Conservation (phyloP, 768 basidiomycete species). For the Podaxis sp. region DNA sequence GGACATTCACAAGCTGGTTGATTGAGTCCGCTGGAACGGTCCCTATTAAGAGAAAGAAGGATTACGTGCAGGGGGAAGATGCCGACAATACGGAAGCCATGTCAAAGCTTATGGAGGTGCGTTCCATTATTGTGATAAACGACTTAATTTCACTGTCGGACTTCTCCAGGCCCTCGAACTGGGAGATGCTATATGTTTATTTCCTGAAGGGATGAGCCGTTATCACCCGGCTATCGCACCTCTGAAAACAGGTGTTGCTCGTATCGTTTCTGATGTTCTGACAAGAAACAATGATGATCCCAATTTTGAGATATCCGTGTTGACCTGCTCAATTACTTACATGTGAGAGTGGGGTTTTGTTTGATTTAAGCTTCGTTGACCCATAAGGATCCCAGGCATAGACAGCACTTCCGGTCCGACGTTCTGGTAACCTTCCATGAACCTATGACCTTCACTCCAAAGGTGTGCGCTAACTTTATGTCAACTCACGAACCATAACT, state of each 20-base stretch:
- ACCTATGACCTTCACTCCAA: constrained; percentile 63
- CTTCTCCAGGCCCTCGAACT: constrained; percentile 60
- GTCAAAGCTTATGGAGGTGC: constrained; percentile 65
- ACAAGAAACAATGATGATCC: constrained; percentile 65
- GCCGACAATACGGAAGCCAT: constrained; percentile 71
- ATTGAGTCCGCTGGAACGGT: constrained; percentile 88
- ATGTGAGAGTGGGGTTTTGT: constrained; percentile 43
- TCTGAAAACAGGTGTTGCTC: constrained; percentile 84
- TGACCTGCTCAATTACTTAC: constrained; percentile 81
- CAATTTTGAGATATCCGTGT: constrained; percentile 68
- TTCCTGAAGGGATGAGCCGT: constrained; percentile 84
- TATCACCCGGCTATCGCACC: constrained; percentile 88
- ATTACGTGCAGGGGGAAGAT: constrained; percentile 45
- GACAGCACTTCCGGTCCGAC: constrained; percentile 85
- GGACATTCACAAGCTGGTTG: constrained; percentile 87
- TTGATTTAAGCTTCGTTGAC: constrained; percentile 4
- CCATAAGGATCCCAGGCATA: constrained; percentile 49
- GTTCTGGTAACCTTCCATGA: constrained; percentile 81
- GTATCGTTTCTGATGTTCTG: constrained; percentile 77
- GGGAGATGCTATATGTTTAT: constrained; percentile 80
- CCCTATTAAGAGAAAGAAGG: constrained; percentile 76
- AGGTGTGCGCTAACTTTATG: constrained; percentile 35
- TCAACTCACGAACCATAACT: neutral
- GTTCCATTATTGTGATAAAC: constrained; percentile 12
- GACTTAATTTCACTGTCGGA: constrained; percentile 6